Evolutionary conservation across 257 asterid species (phyloP), one percentile per base, ranked within the genome.

Genomic region (Nyctanthes arbortristis): DNA sequence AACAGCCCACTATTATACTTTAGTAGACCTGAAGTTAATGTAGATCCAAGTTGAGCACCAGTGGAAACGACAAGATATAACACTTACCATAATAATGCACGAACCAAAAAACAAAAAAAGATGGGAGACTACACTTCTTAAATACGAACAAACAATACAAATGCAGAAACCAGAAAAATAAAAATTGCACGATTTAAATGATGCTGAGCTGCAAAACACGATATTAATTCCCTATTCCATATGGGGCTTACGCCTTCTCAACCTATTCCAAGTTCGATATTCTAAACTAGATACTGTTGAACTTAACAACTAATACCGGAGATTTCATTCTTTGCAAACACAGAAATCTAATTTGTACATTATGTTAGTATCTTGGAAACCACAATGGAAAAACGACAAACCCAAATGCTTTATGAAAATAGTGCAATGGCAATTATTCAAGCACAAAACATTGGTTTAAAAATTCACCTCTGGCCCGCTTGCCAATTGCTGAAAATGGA

Each of bases 401-500:
- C 29, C 52, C 22, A 40, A 40, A 22, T 49, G 30, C 29, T 49
- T 20, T 20, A 22, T 49, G 58, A 1, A 49, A 49, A 49, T 49
- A 49, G 28, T 12, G 14, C 7, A 13, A 18, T 4, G 1, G 63
- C 6, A 47, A 65, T 18, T 55, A 72, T 60, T 31, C 52, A 30
- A 73, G 35, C 55, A 63, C 2, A 35, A 24, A 7, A 34, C 24
- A 66, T 63, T 20, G 58, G 29, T 1, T 22, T 2, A 54, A 43
- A 30, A 52, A 39, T 11, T 56, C 60, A 91, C 97, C 97, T 88
- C 93, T 85, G 11, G 95, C 91, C 6, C 91, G 92, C 77, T 75
- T 74, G 75, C 97, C 96, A 62, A 91, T 87, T 55, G 87, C 96
- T 3, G 91, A 84, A 82, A 80, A 91, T 45, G 93, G 93, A 63